Evolutionary conservation across 2,329 filamentous ascomycete genomes (phyloP), one percentile per base, ranked within the genome.

Genomic region (Cercospora beticola): DNA sequence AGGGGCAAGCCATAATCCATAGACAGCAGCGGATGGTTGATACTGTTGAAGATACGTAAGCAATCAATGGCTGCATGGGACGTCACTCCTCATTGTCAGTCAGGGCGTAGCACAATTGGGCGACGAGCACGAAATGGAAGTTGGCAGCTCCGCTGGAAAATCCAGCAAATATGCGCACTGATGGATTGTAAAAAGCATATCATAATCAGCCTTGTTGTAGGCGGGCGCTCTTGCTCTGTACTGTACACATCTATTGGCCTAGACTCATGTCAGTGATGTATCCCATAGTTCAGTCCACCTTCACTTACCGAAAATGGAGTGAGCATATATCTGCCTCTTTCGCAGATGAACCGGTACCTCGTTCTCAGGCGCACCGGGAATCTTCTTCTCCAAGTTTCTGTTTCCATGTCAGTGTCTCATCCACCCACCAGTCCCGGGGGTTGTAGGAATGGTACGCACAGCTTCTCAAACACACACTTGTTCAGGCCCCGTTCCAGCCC

Each of bases 401-500:
- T 33, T 23, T 28, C 43, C 5, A 16, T 21, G 40, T 70, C 61
- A 70, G 70, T 52, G 10, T 23, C 18, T 43, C 30, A 14, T 58
- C 4, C 58, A n/a, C 33, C 14, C 8, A 36, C 16, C 26, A 16
- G 16, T 46, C 8, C 16, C 18, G 31, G 12, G 16, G 28, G 4
- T 31, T 30, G 18, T 30, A 28, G 49, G 8, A 12, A 10, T 9
- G 16, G 5, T 10, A 85, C 91, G 71, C 85, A 99, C 95, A 99
- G 82, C 81, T 97, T 98, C 74, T 97, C 90, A 79, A 92, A 98
- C 60, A 97, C 94, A 82, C 95, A 99, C 83, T 90, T 91, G 86
- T 97, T 99, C 77, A 99, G 85, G 79, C 90, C 90, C 88, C 92
- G 90, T 86, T 99, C 95, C 72, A 87, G 85, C 77, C 89, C 89